Conservation (phyloP, 257 asterid species). For the Solanum chiquidenum region DNA sequence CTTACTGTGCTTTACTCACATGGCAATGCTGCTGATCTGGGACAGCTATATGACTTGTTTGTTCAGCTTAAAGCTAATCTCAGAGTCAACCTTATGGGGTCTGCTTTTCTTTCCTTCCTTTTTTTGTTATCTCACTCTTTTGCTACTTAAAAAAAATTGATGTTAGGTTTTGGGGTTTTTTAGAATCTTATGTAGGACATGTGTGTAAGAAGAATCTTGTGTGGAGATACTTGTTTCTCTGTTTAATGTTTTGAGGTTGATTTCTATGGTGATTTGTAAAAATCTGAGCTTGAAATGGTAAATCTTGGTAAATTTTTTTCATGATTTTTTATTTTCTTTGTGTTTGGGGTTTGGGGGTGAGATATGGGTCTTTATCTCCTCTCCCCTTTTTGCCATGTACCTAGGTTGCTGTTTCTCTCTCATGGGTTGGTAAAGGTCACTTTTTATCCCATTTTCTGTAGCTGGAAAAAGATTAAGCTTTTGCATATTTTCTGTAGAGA, state of each 20-base stretch:
- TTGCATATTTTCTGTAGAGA: not conserved
- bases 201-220: not conserved
- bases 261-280: not conserved
- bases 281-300: not conserved
- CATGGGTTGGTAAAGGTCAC: constrained; percentile 16
- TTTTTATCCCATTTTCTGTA: constrained; percentile 6
- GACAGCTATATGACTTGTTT: constrained; percentile 94
- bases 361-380: constrained; percentile 3
- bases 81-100: constrained; percentile 94
- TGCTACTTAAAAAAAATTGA: not conserved
- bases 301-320: not conserved
- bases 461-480: not conserved
- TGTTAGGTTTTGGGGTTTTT: not conserved
- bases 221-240: not conserved
- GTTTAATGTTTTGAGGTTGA: not conserved
- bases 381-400: not conserved
- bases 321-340: not conserved
- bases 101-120: constrained; percentile 6
- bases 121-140: not conserved
- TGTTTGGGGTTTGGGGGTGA: not conserved
- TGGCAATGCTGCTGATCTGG: constrained; percentile 99
- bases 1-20: constrained; percentile 85
- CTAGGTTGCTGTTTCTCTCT: not conserved
- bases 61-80: constrained; percentile 94
- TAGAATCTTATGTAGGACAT: not conserved